phyloP scores from a whole-genome alignment of 2,329 filamentous ascomycete species.

The Hypoxylon rubiginosum region DNA sequence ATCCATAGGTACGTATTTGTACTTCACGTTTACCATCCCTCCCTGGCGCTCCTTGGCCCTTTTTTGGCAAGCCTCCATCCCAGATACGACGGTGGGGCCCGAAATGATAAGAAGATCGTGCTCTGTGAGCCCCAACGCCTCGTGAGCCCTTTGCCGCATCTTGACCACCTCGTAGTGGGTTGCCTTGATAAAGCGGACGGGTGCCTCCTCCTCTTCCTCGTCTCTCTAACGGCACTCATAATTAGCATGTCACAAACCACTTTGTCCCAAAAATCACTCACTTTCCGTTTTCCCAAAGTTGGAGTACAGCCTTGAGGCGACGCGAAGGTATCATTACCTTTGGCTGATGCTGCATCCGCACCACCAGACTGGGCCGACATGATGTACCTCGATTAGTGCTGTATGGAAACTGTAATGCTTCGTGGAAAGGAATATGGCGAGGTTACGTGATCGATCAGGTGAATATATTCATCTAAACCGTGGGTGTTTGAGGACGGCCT shows the following conservation, averaged over 20 bases:
- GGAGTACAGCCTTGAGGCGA: not conserved
- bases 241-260: not conserved
- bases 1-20: constrained; percentile 11
- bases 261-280: not conserved
- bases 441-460: not conserved
- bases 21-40: not conserved
- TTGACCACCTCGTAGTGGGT: constrained; percentile 16
- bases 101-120: not conserved
- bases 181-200: not conserved
- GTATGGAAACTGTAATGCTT: not conserved
- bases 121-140: not conserved
- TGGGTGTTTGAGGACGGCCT: not conserved
- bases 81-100: not conserved
- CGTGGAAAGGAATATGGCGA: not conserved
- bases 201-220: not conserved
- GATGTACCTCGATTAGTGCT: not conserved
- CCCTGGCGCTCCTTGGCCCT: not conserved
- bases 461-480: not conserved
- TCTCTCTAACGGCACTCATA: not conserved
- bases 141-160: not conserved
- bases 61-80: not conserved
- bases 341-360: not conserved
- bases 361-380: not conserved
- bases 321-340: not conserved
- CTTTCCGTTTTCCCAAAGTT: not conserved